Base-by-base conservation (phyloP, 78 protist species). In the Dictyostelium capitatum region DNA sequence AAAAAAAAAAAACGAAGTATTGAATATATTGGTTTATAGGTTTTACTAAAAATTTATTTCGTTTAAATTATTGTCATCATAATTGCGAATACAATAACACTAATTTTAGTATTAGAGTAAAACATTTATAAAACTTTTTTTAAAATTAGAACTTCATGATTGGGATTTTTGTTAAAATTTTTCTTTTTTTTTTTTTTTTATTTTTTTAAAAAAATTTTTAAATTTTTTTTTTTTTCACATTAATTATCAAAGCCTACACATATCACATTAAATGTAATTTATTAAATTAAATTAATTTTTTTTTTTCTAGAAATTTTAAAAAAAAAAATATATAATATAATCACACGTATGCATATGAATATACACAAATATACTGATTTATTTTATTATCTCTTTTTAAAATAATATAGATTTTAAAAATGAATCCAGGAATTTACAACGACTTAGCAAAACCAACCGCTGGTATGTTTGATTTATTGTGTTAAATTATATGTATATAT, bases 361-460 rank as follows among this genome's bases (percentile, higher is more conserved):
- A 37, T 2, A 37, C 2, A 37, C 43, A 37, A 37, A n/a, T n/a
- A n/a, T n/a, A n/a, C n/a, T n/a, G n/a, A n/a, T n/a, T n/a, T n/a
- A n/a, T n/a, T 7, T n/a, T n/a, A n/a, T 57, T 57, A n/a, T n/a
- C 19, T 57, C 8, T 57, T 57, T 57, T 1, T 57, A 15, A n/a
- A 57, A 57, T n/a, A n/a, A n/a, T n/a, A 37, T 37, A 37, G 43
- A 37, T 37, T 37, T 37, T 54, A 20, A 69, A 69, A 69, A 75
- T 75, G 82, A 53, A 11, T 67, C 65, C 75, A 67, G 74, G 43
- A 23, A 12, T 84, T 53, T 84, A 74, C 92, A 43, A 23, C 50
- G 92, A 84, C 48, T 84, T 84, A 53, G 57, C 80, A 57, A 84
- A 84, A 75, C 41, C 65, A 47, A 79, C 92, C 25, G 15, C 81